phyloP scores from a whole-genome alignment of 495 filamentous ascomycete genomes.

The Podospora didyma region DNA sequence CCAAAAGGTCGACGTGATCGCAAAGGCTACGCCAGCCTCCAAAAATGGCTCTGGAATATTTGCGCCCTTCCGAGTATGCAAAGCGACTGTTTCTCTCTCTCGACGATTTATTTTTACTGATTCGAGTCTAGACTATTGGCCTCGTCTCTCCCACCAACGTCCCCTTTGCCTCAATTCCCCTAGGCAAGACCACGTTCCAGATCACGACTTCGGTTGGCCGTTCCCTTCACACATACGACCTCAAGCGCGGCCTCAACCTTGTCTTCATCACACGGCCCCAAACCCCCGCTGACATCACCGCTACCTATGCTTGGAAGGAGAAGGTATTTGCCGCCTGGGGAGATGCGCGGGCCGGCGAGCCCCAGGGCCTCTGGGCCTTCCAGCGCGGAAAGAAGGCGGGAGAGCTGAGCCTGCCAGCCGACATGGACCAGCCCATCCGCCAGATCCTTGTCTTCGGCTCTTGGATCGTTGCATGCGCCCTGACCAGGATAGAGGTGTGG shows the following conservation, averaged over 20 bases:
- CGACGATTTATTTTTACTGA: constrained; percentile 5
- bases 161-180: constrained; percentile 80
- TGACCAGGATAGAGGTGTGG: constrained; percentile 79
- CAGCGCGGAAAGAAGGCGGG: constrained; percentile 85
- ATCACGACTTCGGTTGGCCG: constrained; percentile 91
- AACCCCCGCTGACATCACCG: constrained; percentile 80
- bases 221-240: constrained; percentile 90
- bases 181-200: constrained; percentile 93
- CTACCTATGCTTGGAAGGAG: constrained; percentile 84
- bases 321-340: constrained; percentile 85
- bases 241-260: constrained; percentile 81
- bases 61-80: constrained; percentile 83
- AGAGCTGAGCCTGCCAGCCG: constrained; percentile 61
- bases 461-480: constrained; percentile 82
- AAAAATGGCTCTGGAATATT: constrained; percentile 68
- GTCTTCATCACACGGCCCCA: constrained; percentile 88
- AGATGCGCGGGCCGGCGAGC: constrained; percentile 40
- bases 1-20: constrained; percentile 51
- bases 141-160: constrained; percentile 85
- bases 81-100: background rate
- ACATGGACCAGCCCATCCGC: constrained; percentile 62
- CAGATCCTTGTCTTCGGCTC: constrained; percentile 81
- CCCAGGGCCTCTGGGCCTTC: constrained; percentile 85
- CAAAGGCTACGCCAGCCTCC: constrained; percentile 26
- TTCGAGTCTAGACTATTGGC: constrained; percentile 68